These are phyloP conservation scores for Coriolopsis trogii DNA, from an alignment of 1,284 basidiomycete genomes.

Conservation along the genomic window DNA sequence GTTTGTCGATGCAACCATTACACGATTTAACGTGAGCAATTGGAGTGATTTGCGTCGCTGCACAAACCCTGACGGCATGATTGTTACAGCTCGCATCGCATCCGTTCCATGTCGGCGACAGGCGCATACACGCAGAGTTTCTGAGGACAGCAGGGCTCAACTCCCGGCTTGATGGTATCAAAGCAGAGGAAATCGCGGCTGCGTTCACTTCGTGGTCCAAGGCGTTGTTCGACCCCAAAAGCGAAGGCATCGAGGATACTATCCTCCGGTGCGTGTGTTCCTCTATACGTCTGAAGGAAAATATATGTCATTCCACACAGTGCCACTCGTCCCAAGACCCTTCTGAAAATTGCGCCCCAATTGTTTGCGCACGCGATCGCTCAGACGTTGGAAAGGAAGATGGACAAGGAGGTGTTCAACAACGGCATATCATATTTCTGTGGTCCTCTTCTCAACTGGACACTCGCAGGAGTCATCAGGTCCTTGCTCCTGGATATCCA, in stretches of 20 bases:
- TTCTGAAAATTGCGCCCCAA: conserved; percentile 67
- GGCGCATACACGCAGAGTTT: conserved; percentile 51
- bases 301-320: not conserved
- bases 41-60: not conserved
- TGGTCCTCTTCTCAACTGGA: conserved; percentile 75
- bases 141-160: conserved; percentile 52
- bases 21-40: conserved; percentile 60
- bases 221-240: conserved; percentile 72
- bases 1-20: conserved; percentile 65
- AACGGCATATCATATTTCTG: conserved; percentile 80
- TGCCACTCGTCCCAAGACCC: conserved; percentile 61
- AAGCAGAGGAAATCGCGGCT: conserved; percentile 49
- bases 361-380: conserved; percentile 66
- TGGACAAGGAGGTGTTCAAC: conserved; percentile 66
- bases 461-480: conserved; percentile 71
- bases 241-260: conserved; percentile 81
- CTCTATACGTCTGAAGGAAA: too few relatives aligned
- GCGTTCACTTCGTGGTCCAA: conserved; percentile 70
- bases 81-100: conserved; percentile 17
- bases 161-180: conserved; percentile 45
- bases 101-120: conserved; percentile 39
- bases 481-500: conserved; percentile 64
- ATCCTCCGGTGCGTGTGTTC: conserved; percentile 60
- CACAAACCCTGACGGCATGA: not conserved
- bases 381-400: conserved; percentile 49